Percentiles rank a stretch among this genome's conserved stretches.
Evolutionary conservation across 2,329 filamentous ascomycete species (phyloP).

Genomic region (Clonostachys chloroleuca): DNA sequence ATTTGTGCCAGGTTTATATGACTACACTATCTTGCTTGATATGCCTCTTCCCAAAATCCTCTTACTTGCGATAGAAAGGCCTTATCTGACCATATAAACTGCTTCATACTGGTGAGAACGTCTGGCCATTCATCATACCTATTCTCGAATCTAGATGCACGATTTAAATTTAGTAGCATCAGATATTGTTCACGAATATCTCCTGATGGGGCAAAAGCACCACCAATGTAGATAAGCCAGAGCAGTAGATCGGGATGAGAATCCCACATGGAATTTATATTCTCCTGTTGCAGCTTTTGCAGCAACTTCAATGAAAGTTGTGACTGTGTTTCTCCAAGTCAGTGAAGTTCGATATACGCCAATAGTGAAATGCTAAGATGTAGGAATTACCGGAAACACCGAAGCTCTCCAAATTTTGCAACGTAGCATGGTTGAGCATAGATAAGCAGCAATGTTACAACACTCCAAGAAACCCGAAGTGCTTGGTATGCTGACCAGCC

Average conservation of each 20-base stretch:
- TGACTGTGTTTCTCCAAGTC: slow-evolving; percentile 10
- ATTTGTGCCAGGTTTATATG: background rate
- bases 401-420: slow-evolving; percentile 31
- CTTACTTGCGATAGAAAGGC: slow-evolving; percentile 22
- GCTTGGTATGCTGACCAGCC: slow-evolving; percentile 17
- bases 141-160: slow-evolving; percentile 4
- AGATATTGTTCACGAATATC: slow-evolving; percentile 19
- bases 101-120: slow-evolving; percentile 18
- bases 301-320: slow-evolving; percentile 23
- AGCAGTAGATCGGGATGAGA: slow-evolving; percentile 20
- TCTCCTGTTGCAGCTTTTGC: slow-evolving; percentile 16
- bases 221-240: slow-evolving; percentile 30
- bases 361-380: background rate
- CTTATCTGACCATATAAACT: slow-evolving; percentile 32
- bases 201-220: slow-evolving; percentile 24
- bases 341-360: background rate
- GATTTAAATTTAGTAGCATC: slow-evolving; percentile 12
- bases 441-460: slow-evolving; percentile 31
- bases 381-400: slow-evolving; percentile 28
- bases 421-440: slow-evolving; percentile 31
- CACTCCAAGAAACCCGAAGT: slow-evolving; percentile 17
- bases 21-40: background rate
- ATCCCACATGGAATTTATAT: slow-evolving; percentile 22
- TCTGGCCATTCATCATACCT: slow-evolving; percentile 21
- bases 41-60: slow-evolving; percentile 22